A percentile compares a stretch with the other conserved stretches of the same genome.
Evolutionary conservation across 2,329 filamentous ascomycete genomes (phyloP).

Genomic region (Xylariaceae sp.): DNA sequence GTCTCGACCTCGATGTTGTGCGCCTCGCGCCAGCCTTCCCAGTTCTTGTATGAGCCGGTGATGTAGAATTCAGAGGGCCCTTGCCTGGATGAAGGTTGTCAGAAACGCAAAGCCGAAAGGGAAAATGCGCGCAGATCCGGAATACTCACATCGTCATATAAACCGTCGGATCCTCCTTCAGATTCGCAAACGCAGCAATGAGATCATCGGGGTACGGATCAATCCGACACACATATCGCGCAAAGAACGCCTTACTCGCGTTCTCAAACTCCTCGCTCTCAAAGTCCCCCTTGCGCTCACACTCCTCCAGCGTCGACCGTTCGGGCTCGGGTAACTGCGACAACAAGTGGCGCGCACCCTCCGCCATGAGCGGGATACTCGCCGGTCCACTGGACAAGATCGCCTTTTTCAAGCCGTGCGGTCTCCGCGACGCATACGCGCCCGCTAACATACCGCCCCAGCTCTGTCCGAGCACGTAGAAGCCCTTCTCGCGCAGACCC

Average conservation of each 20-base stretch:
- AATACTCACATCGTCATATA: constrained; percentile 25
- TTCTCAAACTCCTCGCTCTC: constrained; percentile 17
- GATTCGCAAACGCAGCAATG: constrained; percentile 2
- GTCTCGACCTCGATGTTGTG: constrained; percentile 13
- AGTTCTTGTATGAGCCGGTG: constrained; percentile 17
- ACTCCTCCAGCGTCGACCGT: constrained; percentile 13
- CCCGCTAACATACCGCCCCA: constrained; percentile 25
- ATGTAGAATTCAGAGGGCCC: constrained; percentile 28
- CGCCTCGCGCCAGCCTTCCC: constrained; percentile 16
- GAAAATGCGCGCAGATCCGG: not conserved
- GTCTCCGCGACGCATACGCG: constrained; percentile 14
- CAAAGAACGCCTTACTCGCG: constrained; percentile 11
- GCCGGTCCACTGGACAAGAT: constrained; percentile 24
- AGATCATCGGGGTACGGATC: constrained; percentile 14
- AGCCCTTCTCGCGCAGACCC: constrained; percentile 9
- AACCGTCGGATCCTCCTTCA: constrained; percentile 16
- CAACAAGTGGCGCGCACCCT: constrained; percentile 13
- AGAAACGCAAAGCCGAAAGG: not conserved
- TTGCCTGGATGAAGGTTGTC: constrained; percentile 19
- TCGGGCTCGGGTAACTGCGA: constrained; percentile 5
- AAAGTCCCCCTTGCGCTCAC: constrained; percentile 10
- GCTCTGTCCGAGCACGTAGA: constrained; percentile 21
- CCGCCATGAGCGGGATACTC: constrained; percentile 25
- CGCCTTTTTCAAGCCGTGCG: constrained; percentile 21
- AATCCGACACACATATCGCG: constrained; percentile 14